Evolutionary conservation across 352 stramenopile species (phyloP).

Genomic region (Globisporangium apiculatum): DNA sequence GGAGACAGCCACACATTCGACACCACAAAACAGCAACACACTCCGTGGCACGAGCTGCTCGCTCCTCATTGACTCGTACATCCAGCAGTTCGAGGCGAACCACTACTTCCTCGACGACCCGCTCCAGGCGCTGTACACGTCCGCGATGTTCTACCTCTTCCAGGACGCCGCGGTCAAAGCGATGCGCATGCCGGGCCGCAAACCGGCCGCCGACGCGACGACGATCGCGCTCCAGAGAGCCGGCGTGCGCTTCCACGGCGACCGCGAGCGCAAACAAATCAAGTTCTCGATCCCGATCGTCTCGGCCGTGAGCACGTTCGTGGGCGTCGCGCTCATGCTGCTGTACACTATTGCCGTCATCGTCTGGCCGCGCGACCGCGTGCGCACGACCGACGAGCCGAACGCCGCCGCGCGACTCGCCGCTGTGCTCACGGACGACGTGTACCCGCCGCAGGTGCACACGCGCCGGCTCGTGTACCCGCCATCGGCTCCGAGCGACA

Average conservation of each 20-base stretch:
- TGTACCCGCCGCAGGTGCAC: constrained; percentile 28
- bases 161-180: constrained; percentile 26
- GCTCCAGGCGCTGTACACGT: too few species aligned
- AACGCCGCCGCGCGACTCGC: constrained; percentile 28
- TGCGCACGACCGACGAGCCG: constrained; percentile 20
- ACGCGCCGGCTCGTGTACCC: constrained; percentile 20
- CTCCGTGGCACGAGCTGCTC: constrained; percentile 27
- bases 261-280: constrained; percentile 36
- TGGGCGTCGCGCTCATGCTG: constrained; percentile 27
- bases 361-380: constrained; percentile 21
- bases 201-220: background rate
- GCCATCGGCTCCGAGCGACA: background rate
- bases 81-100: too few species aligned
- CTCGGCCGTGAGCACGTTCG: constrained; percentile 34
- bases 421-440: constrained; percentile 24
- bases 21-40: constrained; percentile 2
- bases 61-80: constrained; percentile 22
- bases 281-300: constrained; percentile 32
- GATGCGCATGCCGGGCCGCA: constrained; percentile 6
- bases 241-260: constrained; percentile 21
- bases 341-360: constrained; percentile 20
- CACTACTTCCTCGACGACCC: too few species aligned
- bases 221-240: constrained; percentile 3
- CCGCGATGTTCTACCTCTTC: too few species aligned
- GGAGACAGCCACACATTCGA: background rate